Evolutionary conservation across 306 rosid species (phyloP).

Genomic region (Fragaria iinumae): DNA sequence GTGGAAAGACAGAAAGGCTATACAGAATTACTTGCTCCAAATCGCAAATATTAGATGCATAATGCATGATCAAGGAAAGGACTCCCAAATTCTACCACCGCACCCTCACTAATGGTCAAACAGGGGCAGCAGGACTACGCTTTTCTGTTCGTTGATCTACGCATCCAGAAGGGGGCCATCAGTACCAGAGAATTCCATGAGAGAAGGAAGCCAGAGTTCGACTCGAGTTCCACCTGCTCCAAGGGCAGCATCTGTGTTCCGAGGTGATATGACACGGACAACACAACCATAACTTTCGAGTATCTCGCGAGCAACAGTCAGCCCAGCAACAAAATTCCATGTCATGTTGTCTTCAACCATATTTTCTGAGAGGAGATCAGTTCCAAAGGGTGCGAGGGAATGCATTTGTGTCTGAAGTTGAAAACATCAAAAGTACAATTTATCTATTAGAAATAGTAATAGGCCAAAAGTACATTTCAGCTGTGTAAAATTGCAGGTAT

Average conservation of each 20-base stretch:
- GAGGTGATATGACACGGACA: conserved; percentile 81
- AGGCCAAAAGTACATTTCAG: not conserved
- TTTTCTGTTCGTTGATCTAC: conserved; percentile 22
- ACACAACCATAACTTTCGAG: conserved; percentile 92
- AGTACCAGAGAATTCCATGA: conserved; percentile 40
- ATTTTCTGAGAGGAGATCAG: conserved; percentile 58
- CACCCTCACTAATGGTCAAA: not conserved
- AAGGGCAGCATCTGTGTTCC: conserved; percentile 69
- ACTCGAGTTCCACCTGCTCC: conserved; percentile 94
- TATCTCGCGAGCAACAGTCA: conserved; percentile 90
- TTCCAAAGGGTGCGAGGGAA: conserved; percentile 83
- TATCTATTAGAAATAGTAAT: conserved; percentile 2
- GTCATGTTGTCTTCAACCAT: conserved; percentile 93
- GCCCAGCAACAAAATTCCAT: conserved; percentile 94
- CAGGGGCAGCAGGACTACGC: not conserved
- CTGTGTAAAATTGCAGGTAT: not conserved
- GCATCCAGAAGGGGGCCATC: conserved; percentile 41
- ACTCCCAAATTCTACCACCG: conserved; percentile 1
- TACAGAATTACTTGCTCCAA: conserved; percentile 16
- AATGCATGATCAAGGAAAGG: not conserved
- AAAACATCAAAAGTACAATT: conserved; percentile 20
- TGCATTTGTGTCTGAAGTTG: conserved; percentile 83
- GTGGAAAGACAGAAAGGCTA: not conserved
- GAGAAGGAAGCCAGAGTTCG: conserved; percentile 87
- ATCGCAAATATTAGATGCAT: not conserved